Evolutionary conservation across 2,329 filamentous ascomycete species (phyloP).

Genomic region (Simplicillium sp.): DNA sequence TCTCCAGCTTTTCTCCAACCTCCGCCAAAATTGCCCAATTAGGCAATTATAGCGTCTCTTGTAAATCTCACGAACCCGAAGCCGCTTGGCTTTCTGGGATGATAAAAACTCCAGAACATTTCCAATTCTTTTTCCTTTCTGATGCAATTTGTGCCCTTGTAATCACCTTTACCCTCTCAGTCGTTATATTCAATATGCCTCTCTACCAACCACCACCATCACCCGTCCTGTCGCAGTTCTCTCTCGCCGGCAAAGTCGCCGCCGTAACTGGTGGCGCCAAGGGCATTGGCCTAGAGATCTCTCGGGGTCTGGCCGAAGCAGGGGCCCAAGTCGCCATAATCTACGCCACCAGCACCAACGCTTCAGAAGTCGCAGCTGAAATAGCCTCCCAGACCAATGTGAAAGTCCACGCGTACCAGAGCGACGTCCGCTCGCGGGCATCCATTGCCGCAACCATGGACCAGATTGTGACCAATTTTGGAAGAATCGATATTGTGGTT

Average conservation of each 20-base stretch:
- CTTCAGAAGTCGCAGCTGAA: constrained; percentile 5
- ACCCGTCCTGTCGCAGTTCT: neutral
- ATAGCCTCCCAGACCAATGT: constrained; percentile 8
- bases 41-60: too few relatives aligned
- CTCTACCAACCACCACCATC: too few relatives aligned
- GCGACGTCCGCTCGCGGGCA: constrained; percentile 19
- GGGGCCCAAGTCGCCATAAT: constrained; percentile 8
- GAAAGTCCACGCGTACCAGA: constrained; percentile 22
- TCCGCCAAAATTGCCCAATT: too few relatives aligned
- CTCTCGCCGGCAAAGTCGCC: neutral
- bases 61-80: too few relatives aligned
- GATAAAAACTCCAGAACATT: too few relatives aligned
- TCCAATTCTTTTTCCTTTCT: too few relatives aligned
- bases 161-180: too few relatives aligned
- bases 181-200: too few relatives aligned
- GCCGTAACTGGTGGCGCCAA: constrained; percentile 1
- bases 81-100: too few relatives aligned
- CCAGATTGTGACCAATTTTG: constrained; percentile 13
- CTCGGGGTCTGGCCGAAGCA: constrained; percentile 8
- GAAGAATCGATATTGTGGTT: constrained; percentile 15
- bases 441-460: constrained; percentile 7
- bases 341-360: constrained; percentile 7
- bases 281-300: constrained; percentile 11
- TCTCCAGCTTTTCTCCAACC: too few relatives aligned
- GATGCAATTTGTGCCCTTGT: too few relatives aligned